These are phyloP conservation scores for Pseudopyricularia cyperi DNA, from an alignment of 2,329 filamentous ascomycete genomes.

Conservation along the genomic window DNA sequence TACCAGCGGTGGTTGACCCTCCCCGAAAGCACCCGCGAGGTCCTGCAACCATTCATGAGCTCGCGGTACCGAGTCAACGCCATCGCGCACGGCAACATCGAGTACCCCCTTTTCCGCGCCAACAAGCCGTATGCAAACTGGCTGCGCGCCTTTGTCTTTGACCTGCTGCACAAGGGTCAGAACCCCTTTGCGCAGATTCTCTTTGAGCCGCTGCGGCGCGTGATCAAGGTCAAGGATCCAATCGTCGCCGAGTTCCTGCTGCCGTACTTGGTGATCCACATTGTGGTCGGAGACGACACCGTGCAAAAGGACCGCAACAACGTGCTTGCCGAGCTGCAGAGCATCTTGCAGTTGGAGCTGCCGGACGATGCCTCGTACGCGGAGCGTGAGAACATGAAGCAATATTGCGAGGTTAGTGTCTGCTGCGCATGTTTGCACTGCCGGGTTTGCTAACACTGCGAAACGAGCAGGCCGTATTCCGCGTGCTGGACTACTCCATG, in stretches of 20 bases:
- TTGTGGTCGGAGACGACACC: slow-evolving; percentile 55
- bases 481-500: slow-evolving; percentile 81
- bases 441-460: slow-evolving; percentile 5
- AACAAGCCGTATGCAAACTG: slow-evolving; percentile 63
- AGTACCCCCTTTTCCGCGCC: slow-evolving; percentile 68
- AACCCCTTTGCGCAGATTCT: slow-evolving; percentile 62
- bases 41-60: slow-evolving; percentile 74
- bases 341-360: slow-evolving; percentile 54
- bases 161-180: slow-evolving; percentile 68
- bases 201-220: slow-evolving; percentile 68
- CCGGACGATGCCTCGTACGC: slow-evolving; percentile 37
- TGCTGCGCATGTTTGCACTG: slow-evolving; percentile 5
- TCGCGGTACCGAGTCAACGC: slow-evolving; percentile 69
- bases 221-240: slow-evolving; percentile 75
- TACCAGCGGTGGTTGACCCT: slow-evolving; percentile 67
- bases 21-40: slow-evolving; percentile 64
- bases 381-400: slow-evolving; percentile 63
- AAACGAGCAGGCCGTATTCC: slow-evolving; percentile 63
- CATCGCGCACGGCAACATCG: slow-evolving; percentile 39
- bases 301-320: slow-evolving; percentile 43
- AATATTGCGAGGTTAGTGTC: slow-evolving; percentile 67
- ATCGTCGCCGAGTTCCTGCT: slow-evolving; percentile 79
- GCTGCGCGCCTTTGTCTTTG: slow-evolving; percentile 68
- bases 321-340: slow-evolving; percentile 60
- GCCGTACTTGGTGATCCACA: slow-evolving; percentile 75